Conservation (phyloP, 306 rosid genomes). For the Lupinus albus region DNA sequence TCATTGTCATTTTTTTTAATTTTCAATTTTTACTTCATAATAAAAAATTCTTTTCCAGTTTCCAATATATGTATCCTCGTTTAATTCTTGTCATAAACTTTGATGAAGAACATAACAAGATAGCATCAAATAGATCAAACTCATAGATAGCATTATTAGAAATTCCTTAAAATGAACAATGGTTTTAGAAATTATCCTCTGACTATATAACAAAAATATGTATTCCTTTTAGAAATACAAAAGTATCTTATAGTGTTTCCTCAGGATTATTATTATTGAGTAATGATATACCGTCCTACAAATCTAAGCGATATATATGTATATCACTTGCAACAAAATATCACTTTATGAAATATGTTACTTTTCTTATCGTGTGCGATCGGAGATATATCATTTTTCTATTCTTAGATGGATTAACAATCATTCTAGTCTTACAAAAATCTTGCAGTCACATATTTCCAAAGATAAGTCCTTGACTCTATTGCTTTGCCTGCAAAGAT, state of each 20-base stretch:
- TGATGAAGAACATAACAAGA: not conserved
- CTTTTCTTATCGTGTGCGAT: no score
- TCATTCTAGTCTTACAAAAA: conserved; percentile 13
- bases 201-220: conserved; percentile 29
- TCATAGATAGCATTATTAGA: not conserved
- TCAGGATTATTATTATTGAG: conserved; percentile 3
- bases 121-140: not conserved
- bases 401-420: conserved; percentile 37
- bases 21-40: no score
- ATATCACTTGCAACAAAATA: no score
- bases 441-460: conserved; percentile 27
- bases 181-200: conserved; percentile 33
- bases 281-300: no score
- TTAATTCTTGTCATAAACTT: no score
- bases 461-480: conserved; percentile 36
- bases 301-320: no score
- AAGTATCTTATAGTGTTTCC: conserved; percentile 15
- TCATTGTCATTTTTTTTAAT: no score
- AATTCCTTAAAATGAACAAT: conserved; percentile 11
- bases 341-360: no score
- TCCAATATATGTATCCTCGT: no score
- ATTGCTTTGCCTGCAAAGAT: conserved; percentile 76
- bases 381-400: no score
- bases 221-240: conserved; percentile 10
- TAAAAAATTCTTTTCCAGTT: no score